phyloP scores from a whole-genome alignment of 306 rosid species.

The Begonia loranthoides region DNA sequence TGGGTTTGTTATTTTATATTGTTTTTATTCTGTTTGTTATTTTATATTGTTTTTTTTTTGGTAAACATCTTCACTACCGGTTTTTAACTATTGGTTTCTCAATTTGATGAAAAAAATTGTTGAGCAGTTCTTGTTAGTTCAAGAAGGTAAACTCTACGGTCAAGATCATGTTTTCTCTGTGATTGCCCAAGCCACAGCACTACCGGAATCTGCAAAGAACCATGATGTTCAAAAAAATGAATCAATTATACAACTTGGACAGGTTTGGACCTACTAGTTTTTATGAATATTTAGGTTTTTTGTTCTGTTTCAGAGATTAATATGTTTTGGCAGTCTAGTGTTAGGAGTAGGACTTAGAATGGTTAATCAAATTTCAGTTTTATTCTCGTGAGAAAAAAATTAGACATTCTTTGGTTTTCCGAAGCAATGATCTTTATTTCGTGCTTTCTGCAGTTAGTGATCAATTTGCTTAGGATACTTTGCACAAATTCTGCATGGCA shows the following conservation, averaged over 20 bases:
- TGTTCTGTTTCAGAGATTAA: background rate
- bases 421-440: background rate
- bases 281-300: background rate
- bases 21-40: background rate
- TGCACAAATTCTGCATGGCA: conserved; percentile 97
- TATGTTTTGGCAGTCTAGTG: no score
- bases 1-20: no score
- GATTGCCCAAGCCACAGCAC: conserved; percentile 65
- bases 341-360: no score
- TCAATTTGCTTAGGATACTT: conserved; percentile 62
- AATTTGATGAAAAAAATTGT: conserved; percentile 19
- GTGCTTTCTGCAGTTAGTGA: conserved; percentile 51
- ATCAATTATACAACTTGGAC: conserved; percentile 62
- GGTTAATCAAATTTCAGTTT: no score
- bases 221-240: conserved; percentile 70
- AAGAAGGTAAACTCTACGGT: conserved; percentile 86
- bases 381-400: no score
- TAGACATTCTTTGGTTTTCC: no score
- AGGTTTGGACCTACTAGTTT: conserved; percentile 39
- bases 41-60: conserved; percentile 3
- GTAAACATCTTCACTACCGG: background rate
- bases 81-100: conserved; percentile 16
- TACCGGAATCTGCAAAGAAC: conserved; percentile 53
- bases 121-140: conserved; percentile 74
- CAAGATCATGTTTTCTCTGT: conserved; percentile 53